phyloP scores from a whole-genome alignment of 1,284 basidiomycete genomes.

The Fomitopsis pinicola region DNA sequence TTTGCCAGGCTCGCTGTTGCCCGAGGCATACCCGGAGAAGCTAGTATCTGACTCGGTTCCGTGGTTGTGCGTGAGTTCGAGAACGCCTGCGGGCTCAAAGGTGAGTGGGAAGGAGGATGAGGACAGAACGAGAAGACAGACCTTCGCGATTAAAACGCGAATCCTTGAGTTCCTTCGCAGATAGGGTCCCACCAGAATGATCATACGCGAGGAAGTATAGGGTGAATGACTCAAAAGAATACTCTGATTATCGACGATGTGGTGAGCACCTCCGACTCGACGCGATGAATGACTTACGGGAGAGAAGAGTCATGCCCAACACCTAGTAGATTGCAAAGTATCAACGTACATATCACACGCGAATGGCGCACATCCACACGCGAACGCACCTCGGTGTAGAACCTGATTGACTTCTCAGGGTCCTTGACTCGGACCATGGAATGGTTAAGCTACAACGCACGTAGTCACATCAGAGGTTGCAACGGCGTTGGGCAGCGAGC shows the following conservation, averaged over 20 bases:
- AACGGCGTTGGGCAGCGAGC: neutral
- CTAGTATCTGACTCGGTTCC: slow-evolving; percentile 76
- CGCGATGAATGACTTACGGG: slow-evolving; percentile 32
- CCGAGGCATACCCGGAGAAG: slow-evolving; percentile 77
- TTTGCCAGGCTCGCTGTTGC: slow-evolving; percentile 75
- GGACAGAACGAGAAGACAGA: slow-evolving; percentile 19
- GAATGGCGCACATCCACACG: neutral
- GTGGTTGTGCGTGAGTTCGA: slow-evolving; percentile 87
- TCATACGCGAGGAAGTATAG: slow-evolving; percentile 81
- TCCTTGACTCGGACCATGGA: slow-evolving; percentile 90
- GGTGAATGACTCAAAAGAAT: slow-evolving; percentile 56
- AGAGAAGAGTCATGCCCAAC: slow-evolving; percentile 84
- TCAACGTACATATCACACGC: neutral
- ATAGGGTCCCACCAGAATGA: slow-evolving; percentile 44
- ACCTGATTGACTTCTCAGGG: slow-evolving; percentile 69
- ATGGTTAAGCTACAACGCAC: slow-evolving; percentile 66
- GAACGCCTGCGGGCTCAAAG: slow-evolving; percentile 37
- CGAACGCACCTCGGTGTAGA: slow-evolving; percentile 62
- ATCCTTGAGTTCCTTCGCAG: slow-evolving; percentile 28
- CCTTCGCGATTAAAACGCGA: slow-evolving; percentile 60
- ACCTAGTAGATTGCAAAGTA: slow-evolving; percentile 31
- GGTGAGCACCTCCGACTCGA: neutral
- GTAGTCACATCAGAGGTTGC: neutral
- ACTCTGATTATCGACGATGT: slow-evolving; percentile 31
- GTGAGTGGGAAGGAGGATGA: slow-evolving; percentile 26